A percentile compares a stretch with the other conserved stretches of the same genome.
These are phyloP conservation scores for Saccharomyces hybrid DNA, from an alignment of 1,139 yeast genomes.

Conservation along the genomic window DNA sequence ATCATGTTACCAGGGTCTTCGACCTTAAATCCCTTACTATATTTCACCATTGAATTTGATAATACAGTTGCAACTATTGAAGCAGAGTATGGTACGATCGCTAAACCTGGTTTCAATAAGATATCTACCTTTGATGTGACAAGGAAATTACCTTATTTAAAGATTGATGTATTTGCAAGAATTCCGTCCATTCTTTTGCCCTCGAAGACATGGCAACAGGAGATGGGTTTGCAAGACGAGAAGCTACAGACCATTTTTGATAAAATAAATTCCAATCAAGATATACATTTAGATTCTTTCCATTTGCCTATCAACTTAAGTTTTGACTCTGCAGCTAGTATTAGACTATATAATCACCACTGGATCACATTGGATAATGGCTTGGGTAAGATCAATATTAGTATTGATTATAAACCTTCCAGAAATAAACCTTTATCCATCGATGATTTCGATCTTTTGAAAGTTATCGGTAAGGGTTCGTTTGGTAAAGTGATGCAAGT, in stretches of 20 bases:
- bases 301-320: constrained; percentile 33
- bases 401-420: constrained; percentile 72
- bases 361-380: constrained; percentile 35
- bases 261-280: constrained; percentile 33
- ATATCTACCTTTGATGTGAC: constrained; percentile 90
- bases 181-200: constrained; percentile 62
- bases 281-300: constrained; percentile 35
- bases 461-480: constrained; percentile 95
- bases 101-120: constrained; percentile 68
- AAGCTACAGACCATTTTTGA: constrained; percentile 31
- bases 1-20: constrained; percentile 48
- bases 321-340: constrained; percentile 33
- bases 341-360: constrained; percentile 42
- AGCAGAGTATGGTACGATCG: constrained; percentile 64
- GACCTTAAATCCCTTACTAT: constrained; percentile 49
- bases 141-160: constrained; percentile 46
- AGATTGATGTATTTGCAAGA: constrained; percentile 66
- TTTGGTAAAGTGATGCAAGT: constrained; percentile 99
- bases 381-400: constrained; percentile 44
- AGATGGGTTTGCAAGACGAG: constrained; percentile 22
- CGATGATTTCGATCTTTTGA: constrained; percentile 85
- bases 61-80: constrained; percentile 79
- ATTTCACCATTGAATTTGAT: constrained; percentile 69
- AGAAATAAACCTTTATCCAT: constrained; percentile 66
- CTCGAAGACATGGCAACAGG: constrained; percentile 34